Evolutionary conservation across 352 stramenopile genomes (phyloP), one percentile per base, ranked within the genome.

Genomic region (Albugo laibachii): DNA sequence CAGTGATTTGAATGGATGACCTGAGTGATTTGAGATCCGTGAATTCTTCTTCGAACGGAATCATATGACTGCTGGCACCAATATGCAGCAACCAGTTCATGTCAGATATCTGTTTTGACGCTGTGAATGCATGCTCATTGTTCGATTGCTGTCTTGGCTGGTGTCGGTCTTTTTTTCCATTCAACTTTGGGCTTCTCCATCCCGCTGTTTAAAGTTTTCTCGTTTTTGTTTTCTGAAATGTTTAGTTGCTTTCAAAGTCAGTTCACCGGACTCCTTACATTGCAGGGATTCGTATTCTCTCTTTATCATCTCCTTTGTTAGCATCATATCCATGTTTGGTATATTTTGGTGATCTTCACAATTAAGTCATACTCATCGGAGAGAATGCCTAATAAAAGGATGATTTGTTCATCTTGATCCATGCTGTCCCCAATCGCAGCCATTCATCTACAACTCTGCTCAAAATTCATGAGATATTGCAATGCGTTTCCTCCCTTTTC

Each of bases 231-330:
- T 43, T 19, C 20, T 43, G 3, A 24, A 43, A 3, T 43, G 3
- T 8, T 24, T 43, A 19, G 38, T 24, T 24, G 38, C 8, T 43
- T 43, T 43, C 16, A 43, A 43, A 19, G 38, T 8, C 3, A 43
- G 16, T 24, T 43, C 38, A 3, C 20, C 20, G 8, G 16, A 24
- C 38, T 43, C 8, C 16, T 24, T 24, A 8, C 20, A 8, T 24
- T 43, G 47, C 15, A 56, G 15, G 19, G 24, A 47, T 4, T 31
- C 21, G 13, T 34, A 56, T 18, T 62, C 55, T 8, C 52, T 13
- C 1, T 36, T 21, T 19, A 62, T 41, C 51, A 56, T 62, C 20
- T 58, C 24, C 21, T 62, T 58, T 11, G 47, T 51, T 11, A 52
- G 38, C 0, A 62, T 14, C 13, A 55, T 45, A 13, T 35, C 48